phyloP scores from a whole-genome alignment of 768 basidiomycete genomes.

The Podaxis sp. region DNA sequence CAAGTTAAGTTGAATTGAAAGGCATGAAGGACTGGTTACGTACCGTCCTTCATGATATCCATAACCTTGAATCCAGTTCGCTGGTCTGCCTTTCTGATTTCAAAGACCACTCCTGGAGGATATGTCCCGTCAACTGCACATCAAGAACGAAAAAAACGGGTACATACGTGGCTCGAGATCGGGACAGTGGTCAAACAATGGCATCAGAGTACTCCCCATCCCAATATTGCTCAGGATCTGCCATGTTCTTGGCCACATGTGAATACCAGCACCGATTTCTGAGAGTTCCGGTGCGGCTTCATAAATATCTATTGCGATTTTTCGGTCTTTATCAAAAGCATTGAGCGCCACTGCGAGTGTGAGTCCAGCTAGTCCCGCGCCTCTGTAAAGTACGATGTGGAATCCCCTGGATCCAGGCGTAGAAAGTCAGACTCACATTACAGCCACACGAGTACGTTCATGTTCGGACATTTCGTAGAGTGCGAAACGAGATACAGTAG shows the following conservation, averaged over 20 bases:
- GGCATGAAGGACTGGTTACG: background rate
- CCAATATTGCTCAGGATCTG: slow-evolving; percentile 16
- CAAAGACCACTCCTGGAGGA: slow-evolving; percentile 23
- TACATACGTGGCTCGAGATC: slow-evolving; percentile 18
- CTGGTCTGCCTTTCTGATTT: slow-evolving; percentile 34
- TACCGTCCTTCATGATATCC: slow-evolving; percentile 14
- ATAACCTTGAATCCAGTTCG: slow-evolving; percentile 10
- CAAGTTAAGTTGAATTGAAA: too few species aligned
- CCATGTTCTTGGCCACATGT: slow-evolving; percentile 29
- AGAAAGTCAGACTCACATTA: background rate
- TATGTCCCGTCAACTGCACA: background rate
- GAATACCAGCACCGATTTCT: slow-evolving; percentile 46
- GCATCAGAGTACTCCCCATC: slow-evolving; percentile 13
- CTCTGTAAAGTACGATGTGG: slow-evolving; percentile 33
- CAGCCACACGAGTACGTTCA: background rate
- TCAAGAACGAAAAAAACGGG: background rate
- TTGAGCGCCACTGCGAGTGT: slow-evolving; percentile 34
- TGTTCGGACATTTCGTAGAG: background rate
- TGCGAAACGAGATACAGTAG: background rate
- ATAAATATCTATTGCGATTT: slow-evolving; percentile 38
- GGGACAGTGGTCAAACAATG: slow-evolving; percentile 17
- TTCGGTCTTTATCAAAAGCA: slow-evolving; percentile 21
- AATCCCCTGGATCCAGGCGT: slow-evolving; percentile 40
- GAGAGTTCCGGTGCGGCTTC: slow-evolving; percentile 39
- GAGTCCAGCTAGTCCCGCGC: slow-evolving; percentile 42